phyloP scores from a whole-genome alignment of 2,329 filamentous ascomycete species.

The Tolypocladium capitatum region DNA sequence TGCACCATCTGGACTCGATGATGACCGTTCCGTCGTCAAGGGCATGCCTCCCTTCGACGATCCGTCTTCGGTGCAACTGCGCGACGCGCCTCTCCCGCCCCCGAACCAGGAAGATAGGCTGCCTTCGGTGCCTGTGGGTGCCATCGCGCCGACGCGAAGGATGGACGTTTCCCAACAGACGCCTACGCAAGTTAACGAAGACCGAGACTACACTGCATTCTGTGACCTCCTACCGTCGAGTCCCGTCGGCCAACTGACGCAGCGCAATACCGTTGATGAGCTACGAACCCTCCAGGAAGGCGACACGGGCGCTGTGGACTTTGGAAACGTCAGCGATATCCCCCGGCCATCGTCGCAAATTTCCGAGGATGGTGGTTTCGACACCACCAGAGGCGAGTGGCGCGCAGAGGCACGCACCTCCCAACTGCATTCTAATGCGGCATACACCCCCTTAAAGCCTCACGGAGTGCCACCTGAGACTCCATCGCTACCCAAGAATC shows the following conservation, averaged over 20 bases:
- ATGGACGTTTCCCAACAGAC: conserved; percentile 38
- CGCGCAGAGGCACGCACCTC: conserved; percentile 20
- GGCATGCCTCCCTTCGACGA: background rate
- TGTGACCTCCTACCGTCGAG: conserved; percentile 16
- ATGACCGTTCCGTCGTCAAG: background rate
- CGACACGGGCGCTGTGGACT: conserved; percentile 37
- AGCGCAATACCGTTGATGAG: conserved; percentile 16
- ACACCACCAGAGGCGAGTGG: conserved; percentile 26
- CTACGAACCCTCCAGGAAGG: conserved; percentile 27
- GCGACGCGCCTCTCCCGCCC: background rate
- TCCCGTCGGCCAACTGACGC: conserved; percentile 11
- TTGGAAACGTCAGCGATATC: conserved; percentile 23
- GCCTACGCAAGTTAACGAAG: conserved; percentile 43
- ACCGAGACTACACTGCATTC: conserved; percentile 40
- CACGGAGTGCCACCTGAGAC: conserved; percentile 29
- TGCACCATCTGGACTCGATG: background rate
- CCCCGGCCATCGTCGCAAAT: conserved; percentile 26
- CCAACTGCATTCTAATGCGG: conserved; percentile 15
- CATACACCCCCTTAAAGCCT: conserved; percentile 18
- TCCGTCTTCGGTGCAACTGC: background rate
- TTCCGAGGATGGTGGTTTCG: conserved; percentile 26
- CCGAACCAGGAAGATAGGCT: background rate
- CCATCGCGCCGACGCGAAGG: conserved; percentile 2
- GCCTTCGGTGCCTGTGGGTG: background rate
- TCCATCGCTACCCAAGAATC: conserved; percentile 33